These are phyloP conservation scores for Eucalyptus tenuipes DNA, from an alignment of 345 rosid genomes.

Conservation along the genomic window DNA sequence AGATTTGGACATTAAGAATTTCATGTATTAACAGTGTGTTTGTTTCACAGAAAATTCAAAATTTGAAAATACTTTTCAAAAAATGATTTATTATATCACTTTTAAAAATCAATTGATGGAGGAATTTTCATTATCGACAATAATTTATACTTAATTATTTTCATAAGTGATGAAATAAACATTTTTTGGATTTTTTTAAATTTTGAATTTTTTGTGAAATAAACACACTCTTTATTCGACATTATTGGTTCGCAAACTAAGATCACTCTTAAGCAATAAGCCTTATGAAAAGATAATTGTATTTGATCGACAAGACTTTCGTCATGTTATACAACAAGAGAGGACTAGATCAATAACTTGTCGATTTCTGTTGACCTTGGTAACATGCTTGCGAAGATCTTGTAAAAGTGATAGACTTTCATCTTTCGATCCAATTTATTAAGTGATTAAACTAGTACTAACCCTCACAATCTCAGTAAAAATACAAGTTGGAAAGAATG, in stretches of 20 bases:
- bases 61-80: too few relatives aligned
- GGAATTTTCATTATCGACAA: too few relatives aligned
- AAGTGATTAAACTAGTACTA: neutral
- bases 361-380: neutral
- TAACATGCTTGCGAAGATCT: neutral
- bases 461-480: neutral
- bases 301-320: too few relatives aligned
- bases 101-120: too few relatives aligned
- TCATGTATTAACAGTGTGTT: neutral
- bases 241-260: neutral
- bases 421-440: neutral
- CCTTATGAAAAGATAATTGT: too few relatives aligned
- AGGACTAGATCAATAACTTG: neutral
- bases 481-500: neutral
- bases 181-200: too few relatives aligned
- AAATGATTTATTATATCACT: too few relatives aligned
- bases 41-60: accelerated
- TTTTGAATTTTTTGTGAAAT: too few relatives aligned
- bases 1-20: neutral
- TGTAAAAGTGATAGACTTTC: neutral
- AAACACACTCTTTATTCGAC: accelerated
- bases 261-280: neutral
- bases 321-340: neutral
- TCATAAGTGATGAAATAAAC: neutral
- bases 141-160: too few relatives aligned